Evolutionary conservation across 2,329 filamentous ascomycete species (phyloP), one percentile per base, ranked within the genome.

Genomic region (Microdochium trichocladiopsis): DNA sequence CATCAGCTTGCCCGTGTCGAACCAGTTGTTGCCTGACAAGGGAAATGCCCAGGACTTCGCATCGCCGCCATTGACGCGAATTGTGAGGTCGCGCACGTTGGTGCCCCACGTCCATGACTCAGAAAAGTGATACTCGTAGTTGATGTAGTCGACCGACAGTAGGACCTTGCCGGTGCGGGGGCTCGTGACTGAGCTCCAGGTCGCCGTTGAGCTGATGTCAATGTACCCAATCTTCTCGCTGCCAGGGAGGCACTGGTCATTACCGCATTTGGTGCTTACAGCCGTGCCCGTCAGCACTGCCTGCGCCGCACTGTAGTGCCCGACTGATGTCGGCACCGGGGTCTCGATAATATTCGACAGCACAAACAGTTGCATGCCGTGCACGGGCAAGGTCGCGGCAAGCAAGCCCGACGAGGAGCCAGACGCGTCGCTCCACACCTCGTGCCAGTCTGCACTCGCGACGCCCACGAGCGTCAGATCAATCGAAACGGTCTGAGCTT

Each of bases 11-110:
- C 72, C 74, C 0, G 69, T 70, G 62, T 79, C 76, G 51, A 66
- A 74, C 77, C 78, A 81, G 52, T 78, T 71, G 2, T 69, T 66
- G 0, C 76, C 78, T 1, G 73, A 71, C 14, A 80, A 63, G 0
- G 77, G 76, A 22, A 78, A 76, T 0, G 76, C 75, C 55, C 77
- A 73, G 1, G 76, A 62, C 57, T 76, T 74, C 0, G 67, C 62
- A 0, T 57, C 51, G 0, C 61, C 64, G 1, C 66, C 69, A 24
- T 80, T 80, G n/a, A 80, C 68, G 0, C 67, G 59, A 14, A 80
- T 61, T 0, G 76, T 77, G 59, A 78, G 67, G 51, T 79, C 79
- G 1, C 76, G 63, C 0, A 75, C 72, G 56, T 79, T 80, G 1
- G 70, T 67, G 0, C 73, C 76, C 55, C 61, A 69, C 0, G 57